Conservation (phyloP, 257 asterid species). For the Ballota nigra region DNA sequence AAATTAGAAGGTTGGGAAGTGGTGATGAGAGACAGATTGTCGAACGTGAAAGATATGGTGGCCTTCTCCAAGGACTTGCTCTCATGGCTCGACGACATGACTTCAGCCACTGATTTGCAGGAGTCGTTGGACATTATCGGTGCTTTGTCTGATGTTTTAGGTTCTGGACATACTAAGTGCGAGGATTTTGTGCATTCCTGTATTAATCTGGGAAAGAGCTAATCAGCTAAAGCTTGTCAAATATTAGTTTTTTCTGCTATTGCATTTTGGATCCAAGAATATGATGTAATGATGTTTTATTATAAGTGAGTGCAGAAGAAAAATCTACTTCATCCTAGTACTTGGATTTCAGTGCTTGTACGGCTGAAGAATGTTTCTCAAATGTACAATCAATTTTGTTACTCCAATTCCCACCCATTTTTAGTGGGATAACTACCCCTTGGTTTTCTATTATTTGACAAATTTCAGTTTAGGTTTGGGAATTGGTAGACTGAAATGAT, state of each 20-base stretch:
- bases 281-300: neutral
- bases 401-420: too few relatives aligned
- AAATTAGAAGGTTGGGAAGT: conserved; percentile 85
- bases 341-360: neutral
- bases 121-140: conserved; percentile 86
- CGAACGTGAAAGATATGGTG: conserved; percentile 77
- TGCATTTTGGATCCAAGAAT: neutral
- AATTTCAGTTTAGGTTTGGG: neutral
- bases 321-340: neutral
- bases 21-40: conserved; percentile 67
- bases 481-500: neutral
- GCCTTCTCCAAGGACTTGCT: conserved; percentile 84
- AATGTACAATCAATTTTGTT: neutral
- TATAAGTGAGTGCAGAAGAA: neutral
- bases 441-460: neutral
- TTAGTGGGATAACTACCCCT: too few relatives aligned
- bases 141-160: conserved; percentile 63
- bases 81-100: conserved; percentile 84
- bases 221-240: conserved; percentile 4
- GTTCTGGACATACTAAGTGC: conserved; percentile 48
- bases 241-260: neutral
- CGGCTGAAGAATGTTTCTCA: neutral
- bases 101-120: conserved; percentile 66
- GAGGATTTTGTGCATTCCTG: conserved; percentile 86
- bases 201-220: conserved; percentile 60